Base-by-base conservation (phyloP, 2,329 filamentous ascomycete genomes). In the Sporothrix humicola region DNA sequence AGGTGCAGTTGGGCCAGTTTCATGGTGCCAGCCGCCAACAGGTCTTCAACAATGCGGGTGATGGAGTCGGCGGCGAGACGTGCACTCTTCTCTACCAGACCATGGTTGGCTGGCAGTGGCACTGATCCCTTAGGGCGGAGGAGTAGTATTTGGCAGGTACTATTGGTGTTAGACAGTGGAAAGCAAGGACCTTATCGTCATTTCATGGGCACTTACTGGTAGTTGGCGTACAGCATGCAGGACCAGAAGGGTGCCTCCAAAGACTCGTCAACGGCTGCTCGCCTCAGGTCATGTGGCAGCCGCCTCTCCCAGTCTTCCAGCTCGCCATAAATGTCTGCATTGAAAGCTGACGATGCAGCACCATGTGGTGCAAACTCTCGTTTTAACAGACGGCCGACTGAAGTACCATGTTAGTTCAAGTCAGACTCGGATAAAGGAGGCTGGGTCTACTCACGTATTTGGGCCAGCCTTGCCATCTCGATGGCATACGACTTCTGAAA, bases 201-300 rank as follows among this genome's bases (percentile, higher is more conserved):
- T 26, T 26, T 26, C 23, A 26, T 26, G 26, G 23, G 13, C 3
- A 61, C 42, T n/a, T n/a, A 50, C 65, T 71, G 69, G 54, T 71
- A 71, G 12, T 71, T 71, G 6, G 69, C 69, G 20, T 59, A 61
- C 15, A 71, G 42, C 69, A 71, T 71, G 69, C 69, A 71, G 6
- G 69, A 71, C 69, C 69, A 71, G 15, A 48, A 71, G 0, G 69
- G 69, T 3, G 69, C 69, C 13, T 46, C 54, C 12, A 71, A 20
- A 0, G 69, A 71, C 54, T 71, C 69, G 42, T 71, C 69, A 7
- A 71, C 69, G 5, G 69, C 42, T 7, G 69, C 15, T 1, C 69
- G 69, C 8, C 54, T 37, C 5, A 71, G 54, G 15, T 20, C 52
- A 9, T 56, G 37, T 6, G 69, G 54, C 4, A 71, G 69, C 0